phyloP scores from a whole-genome alignment of 306 rosid genomes.

The Corylus heterophylla region DNA sequence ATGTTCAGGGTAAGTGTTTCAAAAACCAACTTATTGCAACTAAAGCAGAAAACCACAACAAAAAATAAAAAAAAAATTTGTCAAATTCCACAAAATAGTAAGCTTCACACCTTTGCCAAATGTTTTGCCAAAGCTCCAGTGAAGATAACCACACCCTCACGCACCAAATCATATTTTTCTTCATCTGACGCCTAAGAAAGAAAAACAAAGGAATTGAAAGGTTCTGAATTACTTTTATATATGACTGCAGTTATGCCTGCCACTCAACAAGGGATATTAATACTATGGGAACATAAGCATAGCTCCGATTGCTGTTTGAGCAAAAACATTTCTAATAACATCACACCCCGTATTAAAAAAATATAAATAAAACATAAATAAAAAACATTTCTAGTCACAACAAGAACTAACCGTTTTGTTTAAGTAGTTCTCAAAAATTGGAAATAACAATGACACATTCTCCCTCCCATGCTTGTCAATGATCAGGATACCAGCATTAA shows the following conservation, averaged over 20 bases:
- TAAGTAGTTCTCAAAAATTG: constrained; percentile 91
- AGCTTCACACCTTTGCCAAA: constrained; percentile 68
- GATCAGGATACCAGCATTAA: constrained; percentile 91
- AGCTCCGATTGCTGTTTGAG: constrained; percentile 1
- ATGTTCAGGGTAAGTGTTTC: background rate
- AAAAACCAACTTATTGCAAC: background rate
- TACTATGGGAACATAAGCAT: background rate
- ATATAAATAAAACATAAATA: background rate
- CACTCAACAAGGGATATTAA: background rate
- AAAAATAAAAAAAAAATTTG: background rate
- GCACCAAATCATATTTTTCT: constrained; percentile 93
- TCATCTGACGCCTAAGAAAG: constrained; percentile 75
- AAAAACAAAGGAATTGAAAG: constrained; percentile 16
- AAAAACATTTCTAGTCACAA: constrained; percentile 1
- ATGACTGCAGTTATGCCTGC: constrained; percentile 1
- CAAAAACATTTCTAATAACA: constrained; percentile 16
- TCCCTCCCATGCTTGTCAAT: constrained; percentile 93
- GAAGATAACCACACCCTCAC: constrained; percentile 98
- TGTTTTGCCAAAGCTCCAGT: constrained; percentile 97
- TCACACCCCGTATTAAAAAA: background rate
- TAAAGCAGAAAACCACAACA: constrained; percentile 3
- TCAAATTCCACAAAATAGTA: background rate
- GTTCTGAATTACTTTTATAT: background rate
- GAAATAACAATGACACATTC: constrained; percentile 81
- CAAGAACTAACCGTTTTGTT: constrained; percentile 70